A percentile compares a stretch with the other conserved stretches of the same genome.
These are phyloP conservation scores for Pseudogymnoascus pannorum DNA, from an alignment of 2,329 filamentous ascomycete genomes.

Conservation along the genomic window DNA sequence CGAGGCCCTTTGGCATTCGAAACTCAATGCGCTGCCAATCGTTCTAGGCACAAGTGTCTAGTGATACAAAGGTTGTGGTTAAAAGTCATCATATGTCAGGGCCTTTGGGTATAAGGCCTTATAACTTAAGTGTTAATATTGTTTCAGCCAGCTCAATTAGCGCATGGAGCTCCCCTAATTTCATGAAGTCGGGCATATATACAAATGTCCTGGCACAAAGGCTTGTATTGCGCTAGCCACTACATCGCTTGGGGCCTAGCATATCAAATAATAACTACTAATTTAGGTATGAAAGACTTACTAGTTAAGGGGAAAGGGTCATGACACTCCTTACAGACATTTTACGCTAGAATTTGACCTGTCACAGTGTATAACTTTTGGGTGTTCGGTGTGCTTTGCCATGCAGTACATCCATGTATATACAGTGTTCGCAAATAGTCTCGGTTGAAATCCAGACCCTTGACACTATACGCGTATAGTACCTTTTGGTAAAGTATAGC, in stretches of 20 bases:
- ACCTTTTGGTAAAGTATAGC: neutral
- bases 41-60: neutral
- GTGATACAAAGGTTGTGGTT: neutral
- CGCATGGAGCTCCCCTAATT: neutral
- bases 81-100: neutral
- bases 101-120: neutral
- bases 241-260: neutral
- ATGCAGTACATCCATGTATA: too few relatives aligned
- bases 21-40: neutral
- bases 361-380: too few relatives aligned
- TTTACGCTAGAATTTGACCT: neutral
- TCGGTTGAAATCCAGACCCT: too few relatives aligned
- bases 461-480: too few relatives aligned
- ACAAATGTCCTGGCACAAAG: too few relatives aligned
- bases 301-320: neutral
- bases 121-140: neutral
- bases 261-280: neutral
- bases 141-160: neutral
- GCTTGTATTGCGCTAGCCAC: too few relatives aligned
- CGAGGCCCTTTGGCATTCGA: neutral
- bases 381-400: too few relatives aligned
- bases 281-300: neutral
- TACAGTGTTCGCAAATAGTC: too few relatives aligned
- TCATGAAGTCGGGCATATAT: neutral
- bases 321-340: neutral